These are phyloP conservation scores for Furcasterigmium furcatum DNA, from an alignment of 2,329 filamentous ascomycete genomes.

Conservation along the genomic window DNA sequence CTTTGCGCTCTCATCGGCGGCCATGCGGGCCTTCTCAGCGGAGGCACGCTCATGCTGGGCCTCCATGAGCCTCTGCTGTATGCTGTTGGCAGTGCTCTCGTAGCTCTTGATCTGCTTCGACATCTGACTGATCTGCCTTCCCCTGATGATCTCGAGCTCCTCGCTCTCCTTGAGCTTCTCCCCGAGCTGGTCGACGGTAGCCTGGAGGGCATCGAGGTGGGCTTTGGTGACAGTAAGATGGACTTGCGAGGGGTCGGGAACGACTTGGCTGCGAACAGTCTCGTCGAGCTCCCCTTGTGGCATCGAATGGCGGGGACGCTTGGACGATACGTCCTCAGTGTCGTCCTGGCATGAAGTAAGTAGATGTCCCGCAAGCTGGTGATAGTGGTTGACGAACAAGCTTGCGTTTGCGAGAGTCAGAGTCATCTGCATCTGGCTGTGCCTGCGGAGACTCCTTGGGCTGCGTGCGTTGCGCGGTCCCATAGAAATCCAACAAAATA, in stretches of 20 bases:
- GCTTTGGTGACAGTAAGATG: background rate
- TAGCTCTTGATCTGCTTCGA: constrained; percentile 39
- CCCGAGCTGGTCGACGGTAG: constrained; percentile 24
- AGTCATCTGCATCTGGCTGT: background rate
- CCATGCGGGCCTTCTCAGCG: constrained; percentile 43
- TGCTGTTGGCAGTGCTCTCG: constrained; percentile 36
- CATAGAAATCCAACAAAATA: constrained; percentile 44
- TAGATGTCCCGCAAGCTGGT: no score
- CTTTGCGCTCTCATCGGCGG: constrained; percentile 34
- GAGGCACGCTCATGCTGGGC: constrained; percentile 47
- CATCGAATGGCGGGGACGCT: background rate
- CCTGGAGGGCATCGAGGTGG: background rate
- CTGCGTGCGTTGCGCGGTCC: constrained; percentile 33
- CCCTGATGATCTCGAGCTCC: constrained; percentile 11
- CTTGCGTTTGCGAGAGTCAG: constrained; percentile 39
- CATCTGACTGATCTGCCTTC: constrained; percentile 11
- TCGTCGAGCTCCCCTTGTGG: background rate
- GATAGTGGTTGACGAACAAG: constrained; percentile 10
- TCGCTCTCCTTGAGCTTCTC: constrained; percentile 25
- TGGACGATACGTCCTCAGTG: background rate
- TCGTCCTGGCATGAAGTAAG: background rate
- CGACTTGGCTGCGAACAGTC: background rate
- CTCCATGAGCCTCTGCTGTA: constrained; percentile 44
- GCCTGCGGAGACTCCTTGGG: constrained; percentile 6
- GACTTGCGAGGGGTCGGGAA: no score